Conservation (phyloP, 805 yeast genomes). For the Debaryomyces castellii region DNA sequence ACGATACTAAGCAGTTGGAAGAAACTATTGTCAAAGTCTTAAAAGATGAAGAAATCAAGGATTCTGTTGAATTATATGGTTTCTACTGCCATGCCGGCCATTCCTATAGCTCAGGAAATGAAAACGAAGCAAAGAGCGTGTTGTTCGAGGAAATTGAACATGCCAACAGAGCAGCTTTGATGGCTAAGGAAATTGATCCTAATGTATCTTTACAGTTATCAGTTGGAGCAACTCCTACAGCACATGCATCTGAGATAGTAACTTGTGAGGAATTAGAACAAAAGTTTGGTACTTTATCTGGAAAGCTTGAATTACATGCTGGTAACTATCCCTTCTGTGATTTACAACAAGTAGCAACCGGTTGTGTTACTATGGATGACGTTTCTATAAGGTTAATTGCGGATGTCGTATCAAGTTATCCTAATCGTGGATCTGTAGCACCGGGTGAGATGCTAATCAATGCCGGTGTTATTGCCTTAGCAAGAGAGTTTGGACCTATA, state of each 20-base stretch:
- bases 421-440: conserved; percentile 46
- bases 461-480: conserved; percentile 70
- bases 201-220: conserved; percentile 49
- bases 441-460: conserved; percentile 67
- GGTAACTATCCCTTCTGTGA: conserved; percentile 77
- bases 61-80: conserved; percentile 53
- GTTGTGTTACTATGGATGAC: conserved; percentile 59
- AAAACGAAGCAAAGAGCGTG: conserved; percentile 45
- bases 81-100: conserved; percentile 82
- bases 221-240: conserved; percentile 83
- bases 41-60: conserved; percentile 17
- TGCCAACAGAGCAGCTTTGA: conserved; percentile 53
- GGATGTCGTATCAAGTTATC: conserved; percentile 55
- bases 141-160: conserved; percentile 58
- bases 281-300: conserved; percentile 25
- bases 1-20: conserved; percentile 33
- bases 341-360: conserved; percentile 74
- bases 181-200: conserved; percentile 35
- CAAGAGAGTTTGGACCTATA: conserved; percentile 60
- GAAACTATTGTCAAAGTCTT: conserved; percentile 32
- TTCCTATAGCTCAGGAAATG: conserved; percentile 53
- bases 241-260: conserved; percentile 51
- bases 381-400: conserved; percentile 62
- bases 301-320: conserved; percentile 70
- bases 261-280: conserved; percentile 17